Evolutionary conservation across 139 green algal genomes (phyloP), one percentile per base, ranked within the genome.

Genomic region (Dunaliella primolecta): DNA sequence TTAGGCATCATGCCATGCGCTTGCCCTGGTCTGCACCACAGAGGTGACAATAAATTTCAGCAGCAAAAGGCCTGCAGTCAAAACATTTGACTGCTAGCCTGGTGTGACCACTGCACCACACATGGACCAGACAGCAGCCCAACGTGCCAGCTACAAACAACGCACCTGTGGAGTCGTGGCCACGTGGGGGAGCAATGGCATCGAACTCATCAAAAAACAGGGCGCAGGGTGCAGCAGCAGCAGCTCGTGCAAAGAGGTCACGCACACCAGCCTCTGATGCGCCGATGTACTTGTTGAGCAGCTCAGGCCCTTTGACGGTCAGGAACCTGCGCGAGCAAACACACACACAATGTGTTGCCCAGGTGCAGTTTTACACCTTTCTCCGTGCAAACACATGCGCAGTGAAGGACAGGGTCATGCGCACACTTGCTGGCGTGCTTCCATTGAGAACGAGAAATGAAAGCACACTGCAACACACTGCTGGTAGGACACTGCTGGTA

Each of bases 201-300:
- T 99, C 97, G 86, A 99, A 98, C 91, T 99, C 97, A 84, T 99
- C 97, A 88, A 99, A 99, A 90, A 99, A 99, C 25, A 99, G 93
- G n/a, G 98, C 91, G 86, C 95, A 98, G 2, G 97, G 97, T 0
- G 96, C 95, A 2, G 97, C 96, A 0, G 91, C 91, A 7, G 89
- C 76, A 0, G 97, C 97, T 1, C 92, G 91, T n/a, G 85, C 83
- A 89, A 99, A 99, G 33, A 98, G 84, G 36, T 96, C 95, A 0
- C 97, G 90, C 31, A 88, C 96, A n/a, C 91, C 93, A 33, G 95
- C 94, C 90, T 99, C 97, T 76, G 86, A 95, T 24, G 94, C 93
- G 23, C 97, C 97, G 82, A 99, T 99, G 90, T 99, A 99, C 91
- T 99, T 99, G 92, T 99, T 98, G 0, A 99, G 92, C 84, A 99